These are phyloP conservation scores for Amborella trichopoda DNA, from an alignment of 164 flowering plant species.

Conservation along the genomic window DNA sequence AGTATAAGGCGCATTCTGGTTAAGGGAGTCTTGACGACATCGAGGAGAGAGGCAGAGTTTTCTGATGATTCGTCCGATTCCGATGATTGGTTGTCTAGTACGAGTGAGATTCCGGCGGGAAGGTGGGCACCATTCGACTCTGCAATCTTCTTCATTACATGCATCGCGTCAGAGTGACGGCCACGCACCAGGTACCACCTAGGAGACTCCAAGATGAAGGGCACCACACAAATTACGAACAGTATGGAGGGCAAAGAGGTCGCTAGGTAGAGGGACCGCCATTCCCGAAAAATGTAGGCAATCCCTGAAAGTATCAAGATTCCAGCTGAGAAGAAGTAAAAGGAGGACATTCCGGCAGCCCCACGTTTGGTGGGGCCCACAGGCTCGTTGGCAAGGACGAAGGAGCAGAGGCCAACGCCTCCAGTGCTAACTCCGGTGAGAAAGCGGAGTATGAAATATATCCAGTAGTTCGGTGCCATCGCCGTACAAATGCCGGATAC, in stretches of 20 bases:
- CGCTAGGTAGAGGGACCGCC: constrained; percentile 76
- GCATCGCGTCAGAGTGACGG: constrained; percentile 35
- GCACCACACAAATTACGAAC: constrained; percentile 38
- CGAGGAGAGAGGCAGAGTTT: constrained; percentile 27
- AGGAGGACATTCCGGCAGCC: constrained; percentile 81
- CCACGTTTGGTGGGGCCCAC: constrained; percentile 76
- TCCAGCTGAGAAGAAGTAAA: constrained; percentile 86
- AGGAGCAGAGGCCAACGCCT: constrained; percentile 82
- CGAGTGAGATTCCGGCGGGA: constrained; percentile 35
- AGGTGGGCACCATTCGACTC: constrained; percentile 39
- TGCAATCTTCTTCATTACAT: constrained; percentile 52
- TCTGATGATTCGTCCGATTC: not conserved
- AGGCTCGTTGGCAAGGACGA: constrained; percentile 84
- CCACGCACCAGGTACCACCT: constrained; percentile 84
- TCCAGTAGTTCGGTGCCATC: constrained; percentile 47
- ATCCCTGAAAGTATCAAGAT: constrained; percentile 61
- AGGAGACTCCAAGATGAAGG: constrained; percentile 80
- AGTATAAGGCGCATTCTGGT: constrained; percentile 53
- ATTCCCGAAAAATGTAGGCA: constrained; percentile 60
- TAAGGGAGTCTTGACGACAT: constrained; percentile 37
- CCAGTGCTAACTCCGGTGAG: constrained; percentile 88
- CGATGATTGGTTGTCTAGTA: constrained; percentile 47
- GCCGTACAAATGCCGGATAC: constrained; percentile 68
- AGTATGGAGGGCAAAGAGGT: constrained; percentile 68
- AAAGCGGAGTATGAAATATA: constrained; percentile 49